Percentiles rank a stretch among this genome's conserved stretches.
Evolutionary conservation across 225 moss, liverwort and hornwort genomes (phyloP).

Genomic region (Lunularia cruciata): DNA sequence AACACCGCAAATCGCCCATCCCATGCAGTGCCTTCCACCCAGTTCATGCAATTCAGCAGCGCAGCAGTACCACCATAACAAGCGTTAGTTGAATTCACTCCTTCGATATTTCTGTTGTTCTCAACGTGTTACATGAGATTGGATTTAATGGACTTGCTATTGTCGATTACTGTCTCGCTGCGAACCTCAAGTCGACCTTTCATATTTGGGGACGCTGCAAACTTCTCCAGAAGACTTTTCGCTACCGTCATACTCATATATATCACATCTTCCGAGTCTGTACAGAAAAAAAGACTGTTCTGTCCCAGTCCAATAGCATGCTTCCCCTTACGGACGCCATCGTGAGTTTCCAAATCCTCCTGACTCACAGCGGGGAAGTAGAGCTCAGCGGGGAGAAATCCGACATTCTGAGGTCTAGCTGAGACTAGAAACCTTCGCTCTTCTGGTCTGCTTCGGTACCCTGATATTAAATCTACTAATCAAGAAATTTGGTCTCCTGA

Average conservation of each 20-base stretch:
- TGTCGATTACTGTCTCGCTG: conserved; percentile 90
- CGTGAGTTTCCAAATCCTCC: conserved; percentile 68
- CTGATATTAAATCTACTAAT: too few species aligned
- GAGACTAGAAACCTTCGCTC: too few species aligned
- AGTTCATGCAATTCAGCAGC: conserved; percentile 82
- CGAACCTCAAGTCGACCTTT: conserved; percentile 91
- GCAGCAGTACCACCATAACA: conserved; percentile 98
- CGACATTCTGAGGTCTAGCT: conserved; percentile 71
- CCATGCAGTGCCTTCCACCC: conserved; percentile 95
- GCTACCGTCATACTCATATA: conserved; percentile 81
- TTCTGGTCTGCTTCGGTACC: too few species aligned
- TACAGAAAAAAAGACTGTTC: conserved; percentile 74
- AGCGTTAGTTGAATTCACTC: conserved; percentile 93
- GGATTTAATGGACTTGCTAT: conserved; percentile 90
- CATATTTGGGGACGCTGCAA: conserved; percentile 52
- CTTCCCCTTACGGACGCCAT: conserved; percentile 85
- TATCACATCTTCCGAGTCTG: conserved; percentile 76
- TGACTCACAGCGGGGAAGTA: conserved; percentile 76
- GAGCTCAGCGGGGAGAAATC: conserved; percentile 76
- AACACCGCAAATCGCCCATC: conserved; percentile 81
- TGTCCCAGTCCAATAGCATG: conserved; percentile 90
- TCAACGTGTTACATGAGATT: conserved; percentile 77
- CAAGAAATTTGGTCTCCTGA: too few species aligned
- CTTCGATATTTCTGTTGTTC: conserved; percentile 88
- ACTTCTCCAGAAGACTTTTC: conserved; percentile 75